Base-by-base conservation (phyloP, 139 green algal genomes). In the Micractinium sp. region DNA sequence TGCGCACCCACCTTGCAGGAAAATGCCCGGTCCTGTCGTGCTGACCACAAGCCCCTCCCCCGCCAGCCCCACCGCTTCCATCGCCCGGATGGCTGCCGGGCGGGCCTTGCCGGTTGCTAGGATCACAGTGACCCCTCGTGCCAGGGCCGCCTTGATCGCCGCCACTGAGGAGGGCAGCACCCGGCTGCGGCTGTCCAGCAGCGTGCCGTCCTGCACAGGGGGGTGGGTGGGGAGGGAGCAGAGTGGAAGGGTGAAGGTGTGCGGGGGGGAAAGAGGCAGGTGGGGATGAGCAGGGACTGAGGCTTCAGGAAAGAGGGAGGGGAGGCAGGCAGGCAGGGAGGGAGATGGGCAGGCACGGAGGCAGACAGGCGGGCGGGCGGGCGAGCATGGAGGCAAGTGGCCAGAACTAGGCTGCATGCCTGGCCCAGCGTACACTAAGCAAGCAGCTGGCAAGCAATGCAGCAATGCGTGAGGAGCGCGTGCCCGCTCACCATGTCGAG, bases 41-140 rank as follows among this genome's bases (percentile, higher is more conserved):
- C 92, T 94, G 31, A 97, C 94, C 53, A 99, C 92, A 86, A 97
- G 85, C 0, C 90, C 92, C 77, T 74, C 77, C 92, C 94, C 95
- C 86, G 92, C 91, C 23, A 99, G 93, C 1, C 94, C 95, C 7
- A 93, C 95, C 2, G 88, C 87, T 0, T 86, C 38, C 47, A 95
- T 93, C 0, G 97, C 97, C 27, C 80, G 82, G 0, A 97, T 85
- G 23, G 97, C 97, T 4, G 97, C 97, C 7, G 97, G 95, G n/a
- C 97, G 89, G 22, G 98, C 97, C 89, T 99, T 99, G 77, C 97
- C 97, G 13, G 97, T 99, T 19, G 97, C 97, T 56, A 99, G 90
- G 53, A 98, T 90, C 35, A 99, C 93, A 0, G 36, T 88, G 67
- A 99, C 93, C 12, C 97, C 96, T 15, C 60, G 27, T 0, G 76